A percentile compares a stretch with the other conserved stretches of the same genome.
These are phyloP conservation scores for Paraphaeosphaeria minitans DNA, from an alignment of 2,329 filamentous ascomycete species.

Conservation along the genomic window DNA sequence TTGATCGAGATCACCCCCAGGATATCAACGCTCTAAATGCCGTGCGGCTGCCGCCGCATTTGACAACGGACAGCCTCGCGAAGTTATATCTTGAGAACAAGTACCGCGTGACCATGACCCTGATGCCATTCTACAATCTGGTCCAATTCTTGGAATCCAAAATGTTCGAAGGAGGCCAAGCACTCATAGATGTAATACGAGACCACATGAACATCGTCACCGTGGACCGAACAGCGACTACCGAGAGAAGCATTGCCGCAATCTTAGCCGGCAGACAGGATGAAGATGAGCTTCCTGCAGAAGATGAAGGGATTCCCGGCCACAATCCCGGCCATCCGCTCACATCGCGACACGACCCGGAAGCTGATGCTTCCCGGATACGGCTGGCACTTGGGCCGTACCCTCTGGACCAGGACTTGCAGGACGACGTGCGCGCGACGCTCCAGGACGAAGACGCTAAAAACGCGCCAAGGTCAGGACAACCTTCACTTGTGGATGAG, in stretches of 20 bases:
- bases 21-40: slow-evolving; percentile 77
- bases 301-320: slow-evolving; percentile 72
- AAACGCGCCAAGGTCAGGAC: slow-evolving; percentile 72
- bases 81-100: slow-evolving; percentile 84
- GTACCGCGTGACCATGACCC: slow-evolving; percentile 88
- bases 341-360: slow-evolving; percentile 62
- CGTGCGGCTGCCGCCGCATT: slow-evolving; percentile 77
- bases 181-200: slow-evolving; percentile 75
- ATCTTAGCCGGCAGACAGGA: slow-evolving; percentile 62
- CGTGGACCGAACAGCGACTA: slow-evolving; percentile 60
- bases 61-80: slow-evolving; percentile 75
- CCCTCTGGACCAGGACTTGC: slow-evolving; percentile 80
- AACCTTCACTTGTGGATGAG: slow-evolving; percentile 78
- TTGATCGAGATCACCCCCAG: slow-evolving; percentile 78
- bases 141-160: slow-evolving; percentile 92
- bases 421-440: slow-evolving; percentile 84
- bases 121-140: slow-evolving; percentile 79
- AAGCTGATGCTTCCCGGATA: slow-evolving; percentile 55
- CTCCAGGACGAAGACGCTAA: slow-evolving; percentile 83
- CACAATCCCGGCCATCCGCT: slow-evolving; percentile 69
- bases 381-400: slow-evolving; percentile 78
- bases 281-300: slow-evolving; percentile 62
- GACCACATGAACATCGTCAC: slow-evolving; percentile 64
- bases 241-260: slow-evolving; percentile 64
- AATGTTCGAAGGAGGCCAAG: slow-evolving; percentile 75